Percentiles rank a stretch among this genome's conserved stretches.
phyloP scores from a whole-genome alignment of 2,329 filamentous ascomycete genomes.

The Paecilomyces formosus region DNA sequence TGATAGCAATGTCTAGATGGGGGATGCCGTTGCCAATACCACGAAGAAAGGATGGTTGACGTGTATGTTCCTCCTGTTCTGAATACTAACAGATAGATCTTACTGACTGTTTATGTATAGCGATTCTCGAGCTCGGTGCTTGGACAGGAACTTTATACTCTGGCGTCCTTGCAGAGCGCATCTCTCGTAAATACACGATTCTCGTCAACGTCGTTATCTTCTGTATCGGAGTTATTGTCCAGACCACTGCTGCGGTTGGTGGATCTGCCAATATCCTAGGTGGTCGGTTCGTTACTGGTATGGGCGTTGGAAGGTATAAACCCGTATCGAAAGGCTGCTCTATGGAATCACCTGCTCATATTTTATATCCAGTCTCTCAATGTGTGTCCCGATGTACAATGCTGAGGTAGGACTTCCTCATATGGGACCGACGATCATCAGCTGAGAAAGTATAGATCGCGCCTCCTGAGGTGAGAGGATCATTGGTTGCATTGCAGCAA shows the following conservation, averaged over 20 bases:
- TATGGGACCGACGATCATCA: constrained; percentile 51
- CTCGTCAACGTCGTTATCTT: constrained; percentile 27
- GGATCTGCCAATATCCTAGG: constrained; percentile 58
- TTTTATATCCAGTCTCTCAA: constrained; percentile 7
- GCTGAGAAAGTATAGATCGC: constrained; percentile 44
- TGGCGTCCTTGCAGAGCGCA: constrained; percentile 20
- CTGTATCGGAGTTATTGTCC: constrained; percentile 51
- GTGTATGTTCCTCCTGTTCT: constrained; percentile 9
- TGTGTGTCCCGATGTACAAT: constrained; percentile 44
- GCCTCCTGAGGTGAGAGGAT: constrained; percentile 59
- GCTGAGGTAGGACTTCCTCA: constrained; percentile 52
- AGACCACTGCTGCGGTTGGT: constrained; percentile 49
- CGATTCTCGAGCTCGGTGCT: constrained; percentile 28
- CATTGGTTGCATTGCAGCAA: constrained; percentile 59
- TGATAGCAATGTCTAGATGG: background rate
- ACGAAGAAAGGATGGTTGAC: constrained; percentile 19
- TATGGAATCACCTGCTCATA: constrained; percentile 5
- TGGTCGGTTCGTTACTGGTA: constrained; percentile 58
- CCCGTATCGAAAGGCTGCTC: background rate
- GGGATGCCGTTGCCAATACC: background rate
- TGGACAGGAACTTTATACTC: constrained; percentile 24
- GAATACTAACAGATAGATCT: background rate
- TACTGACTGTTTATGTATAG: background rate
- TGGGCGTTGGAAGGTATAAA: constrained; percentile 46
- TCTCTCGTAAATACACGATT: constrained; percentile 26